Base-by-base conservation (phyloP, 2,329 filamentous ascomycete genomes). In the Penicillium polonicum region DNA sequence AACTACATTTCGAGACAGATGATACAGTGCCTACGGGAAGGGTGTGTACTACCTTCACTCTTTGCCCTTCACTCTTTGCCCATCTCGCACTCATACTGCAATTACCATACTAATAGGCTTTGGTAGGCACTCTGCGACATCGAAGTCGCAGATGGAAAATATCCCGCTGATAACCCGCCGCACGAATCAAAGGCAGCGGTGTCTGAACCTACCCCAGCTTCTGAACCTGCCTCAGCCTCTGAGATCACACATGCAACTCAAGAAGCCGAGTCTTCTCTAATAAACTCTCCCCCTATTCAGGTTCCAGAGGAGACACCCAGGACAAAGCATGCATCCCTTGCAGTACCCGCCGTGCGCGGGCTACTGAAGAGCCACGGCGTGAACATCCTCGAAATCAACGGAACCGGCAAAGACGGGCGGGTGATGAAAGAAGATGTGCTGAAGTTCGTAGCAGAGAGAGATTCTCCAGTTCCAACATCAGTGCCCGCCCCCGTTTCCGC, bases 1-100 rank as follows among this genome's bases (percentile, higher is more conserved):
- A 92, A 78, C 82, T 99, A 44, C 86, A 97, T 77, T 97, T 96
- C 75, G 92, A 97, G 62, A 88, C 92, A 33, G 94, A 96, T 64
- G 94, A 97, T 66, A 96, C 97, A 84, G 93, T 93, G 51, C 91
- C 91, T 71, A 95, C 97, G 27, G 94, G 94, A 65, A 92, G 80
- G 74, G 82, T 84, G 73, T 51, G 50, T 31, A 27, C 2, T 29
- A 33, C 3, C 7, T 29, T 21, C 8, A n/a, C 13, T 19, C 12
- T 44, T 23, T 23, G 23, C 23, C 3, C 7, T 29, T 19, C 8
- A n/a, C 13, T n/a, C 12, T 44, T 23, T 19, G 7, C 0, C 2
- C 7, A 17, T 4, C 43, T 7, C n/a, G 5, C 0, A 9, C 2
- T 21, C 33, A 15, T 4, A 27, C 13, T 45, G 8, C 25, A 27